Conservation (phyloP, 129 eudicot genomes). For the Pittosporum tobira region DNA sequence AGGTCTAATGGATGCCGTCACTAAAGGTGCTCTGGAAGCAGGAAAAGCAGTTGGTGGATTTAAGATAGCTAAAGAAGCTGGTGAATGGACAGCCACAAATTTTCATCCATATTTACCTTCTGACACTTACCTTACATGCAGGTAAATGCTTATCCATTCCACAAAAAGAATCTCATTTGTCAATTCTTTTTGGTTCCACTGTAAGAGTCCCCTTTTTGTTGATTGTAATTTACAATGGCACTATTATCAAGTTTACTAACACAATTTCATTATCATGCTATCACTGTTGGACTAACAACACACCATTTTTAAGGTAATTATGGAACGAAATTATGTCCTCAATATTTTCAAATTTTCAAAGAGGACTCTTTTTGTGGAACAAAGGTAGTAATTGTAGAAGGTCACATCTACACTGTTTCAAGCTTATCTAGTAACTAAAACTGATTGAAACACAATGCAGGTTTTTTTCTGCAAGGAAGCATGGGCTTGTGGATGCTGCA, state of each 20-base stretch:
- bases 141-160: slow-evolving; percentile 38
- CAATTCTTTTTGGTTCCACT: no score
- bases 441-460: slow-evolving; percentile 22
- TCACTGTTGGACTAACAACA: no score
- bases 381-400: background rate
- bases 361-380: background rate
- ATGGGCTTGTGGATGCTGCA: slow-evolving; percentile 88
- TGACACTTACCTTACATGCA: slow-evolving; percentile 83
- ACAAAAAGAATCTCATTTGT: no score
- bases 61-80: slow-evolving; percentile 93
- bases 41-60: slow-evolving; percentile 94
- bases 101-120: slow-evolving; percentile 78
- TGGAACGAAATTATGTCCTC: background rate
- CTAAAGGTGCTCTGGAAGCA: slow-evolving; percentile 84
- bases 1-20: slow-evolving; percentile 98
- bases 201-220: no score
- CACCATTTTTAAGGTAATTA: no score
- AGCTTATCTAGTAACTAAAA: background rate
- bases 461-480: slow-evolving; percentile 95
- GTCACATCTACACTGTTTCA: background rate
- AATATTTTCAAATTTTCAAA: no score
- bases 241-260: no score
- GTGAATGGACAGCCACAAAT: slow-evolving; percentile 81
- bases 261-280: no score
- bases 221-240: no score